phyloP scores from a whole-genome alignment of 73 alveolate genomes.

The Paramecium primaurelia region DNA sequence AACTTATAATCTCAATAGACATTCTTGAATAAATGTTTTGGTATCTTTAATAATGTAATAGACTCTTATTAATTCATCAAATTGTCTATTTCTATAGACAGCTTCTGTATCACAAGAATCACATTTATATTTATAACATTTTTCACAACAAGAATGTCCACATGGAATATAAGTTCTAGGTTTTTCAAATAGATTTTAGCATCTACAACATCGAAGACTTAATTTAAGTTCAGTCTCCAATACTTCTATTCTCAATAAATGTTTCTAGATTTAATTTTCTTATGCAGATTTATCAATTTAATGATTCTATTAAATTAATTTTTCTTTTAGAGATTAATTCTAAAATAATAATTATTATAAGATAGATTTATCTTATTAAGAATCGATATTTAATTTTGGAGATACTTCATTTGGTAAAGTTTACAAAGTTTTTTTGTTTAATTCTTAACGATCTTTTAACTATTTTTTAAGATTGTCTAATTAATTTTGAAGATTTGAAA shows the following conservation, averaged over 20 bases:
- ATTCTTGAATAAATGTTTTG: slow-evolving; percentile 6
- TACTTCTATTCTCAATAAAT: background rate
- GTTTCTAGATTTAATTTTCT: slow-evolving; percentile 13
- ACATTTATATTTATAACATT: slow-evolving; percentile 8
- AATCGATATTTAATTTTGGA: background rate
- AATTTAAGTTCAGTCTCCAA: background rate
- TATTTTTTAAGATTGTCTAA: background rate
- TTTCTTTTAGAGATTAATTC: background rate
- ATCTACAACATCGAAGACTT: slow-evolving; percentile 38
- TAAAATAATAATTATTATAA: background rate
- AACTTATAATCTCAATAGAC: background rate
- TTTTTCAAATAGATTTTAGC: slow-evolving; percentile 6
- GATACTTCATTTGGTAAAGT: background rate
- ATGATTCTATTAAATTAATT: background rate
- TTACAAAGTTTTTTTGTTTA: background rate
- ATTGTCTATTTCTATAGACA: slow-evolving; percentile 7
- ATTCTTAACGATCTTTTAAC: background rate
- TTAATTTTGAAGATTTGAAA: background rate
- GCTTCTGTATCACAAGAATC: slow-evolving; percentile 21
- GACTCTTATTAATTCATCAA: slow-evolving; percentile 15
- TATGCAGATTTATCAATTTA: background rate
- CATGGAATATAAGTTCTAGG: slow-evolving; percentile 34
- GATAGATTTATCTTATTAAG: background rate
- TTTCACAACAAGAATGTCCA: slow-evolving; percentile 35
- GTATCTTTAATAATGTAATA: slow-evolving; percentile 32